Base-by-base conservation (phyloP, 495 filamentous ascomycete species). In the Aspergillus nanangensis region DNA sequence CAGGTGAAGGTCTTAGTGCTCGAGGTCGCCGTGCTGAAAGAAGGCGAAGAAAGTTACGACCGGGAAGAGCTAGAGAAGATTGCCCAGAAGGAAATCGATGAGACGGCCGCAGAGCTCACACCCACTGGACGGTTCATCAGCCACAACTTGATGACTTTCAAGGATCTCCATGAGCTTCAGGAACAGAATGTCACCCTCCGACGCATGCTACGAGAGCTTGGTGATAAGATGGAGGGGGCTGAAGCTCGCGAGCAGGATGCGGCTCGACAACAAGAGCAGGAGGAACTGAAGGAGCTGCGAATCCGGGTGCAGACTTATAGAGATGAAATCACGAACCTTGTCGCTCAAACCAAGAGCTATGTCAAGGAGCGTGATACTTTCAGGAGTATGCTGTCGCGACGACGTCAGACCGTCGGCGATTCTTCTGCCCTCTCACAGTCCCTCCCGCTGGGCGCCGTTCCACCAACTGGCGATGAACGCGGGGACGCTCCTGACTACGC, bases 301-400 rank as follows among this genome's bases (percentile, higher is more conserved):
- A 75, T 78, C 27, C 77, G 86, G 21, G 67, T 78, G 11, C 75
- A 77, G 45, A 74, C 74, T 11, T 77, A 80, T 51, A 71, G 81
- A 24, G 74, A 85, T 77, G 92, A 96, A 56, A 75, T 96, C 25
- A 77, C 85, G 48, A 83, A 84, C 24, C 79, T 93, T 38, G 75
- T 84, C 3, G 80, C 86, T 5, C 84, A 88, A 50, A 86, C 87
- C 23, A 84, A 96, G 71, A 95, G 89, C 63, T 95, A 95, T 53
- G 86, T 92, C 38, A 88, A 88, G 58, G 93, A 99, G 68, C 81
- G 93, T 25, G 91, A 99, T 56, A 96, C 95, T 78, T 96, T 95
- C 82, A 81, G 90, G 22, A 88, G 89, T 32, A 93, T 96, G 81
- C 79, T 96, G 11, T 82, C 88, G 47, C 79, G 85, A 46, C 76